Base-by-base conservation (phyloP, 495 filamentous ascomycete genomes). In the Neurospora sp. region DNA sequence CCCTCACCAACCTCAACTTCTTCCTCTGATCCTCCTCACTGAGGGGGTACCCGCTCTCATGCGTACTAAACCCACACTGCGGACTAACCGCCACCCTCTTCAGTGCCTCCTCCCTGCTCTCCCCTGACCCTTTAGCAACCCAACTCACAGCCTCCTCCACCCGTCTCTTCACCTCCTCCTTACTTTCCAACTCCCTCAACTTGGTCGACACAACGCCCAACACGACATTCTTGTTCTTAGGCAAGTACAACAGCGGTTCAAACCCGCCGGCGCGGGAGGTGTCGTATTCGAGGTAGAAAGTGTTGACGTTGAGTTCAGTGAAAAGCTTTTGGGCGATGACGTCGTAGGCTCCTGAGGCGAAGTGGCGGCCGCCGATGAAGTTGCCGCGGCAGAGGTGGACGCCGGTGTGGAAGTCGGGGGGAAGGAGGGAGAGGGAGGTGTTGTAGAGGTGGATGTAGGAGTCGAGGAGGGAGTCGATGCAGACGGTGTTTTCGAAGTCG, bases 241-340 rank as follows among this genome's bases (percentile, higher is more conserved):
- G 93, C 5, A 96, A 83, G 76, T 88, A 84, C 82, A 87, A 89
- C 62, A 94, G 87, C 18, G 92, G 92, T 83, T 93, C 92, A 77
- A 96, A 95, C 35, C 91, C 90, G 18, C 93, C 93, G 12, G 91
- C 87, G 5, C 92, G 87, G 37, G 86, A 85, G 16, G 91, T 94
- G 83, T 94, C 93, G 81, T 94, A 95, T 81, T 95, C 93, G 72
- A 95, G 89, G 79, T 93, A 94, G 83, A 92, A 95, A 6, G 92
- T 93, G 82, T 91, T 87, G 18, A 93, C 89, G 74, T 93, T 88
- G 54, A 94, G 86, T 74, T 91, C 84, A n/a, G n/a, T n/a, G n/a
- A 96, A 96, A 16, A 96, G 87, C 84, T 92, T 93, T 76, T 87
- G 87, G 69, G 93, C 93, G 74, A 96, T 93, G 72, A 88, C 85